Percentiles rank a stretch among this genome's conserved stretches.
These are phyloP conservation scores for Chlamydomonas reinhardtii DNA, from an alignment of 163 green algal species.

Conservation along the genomic window DNA sequence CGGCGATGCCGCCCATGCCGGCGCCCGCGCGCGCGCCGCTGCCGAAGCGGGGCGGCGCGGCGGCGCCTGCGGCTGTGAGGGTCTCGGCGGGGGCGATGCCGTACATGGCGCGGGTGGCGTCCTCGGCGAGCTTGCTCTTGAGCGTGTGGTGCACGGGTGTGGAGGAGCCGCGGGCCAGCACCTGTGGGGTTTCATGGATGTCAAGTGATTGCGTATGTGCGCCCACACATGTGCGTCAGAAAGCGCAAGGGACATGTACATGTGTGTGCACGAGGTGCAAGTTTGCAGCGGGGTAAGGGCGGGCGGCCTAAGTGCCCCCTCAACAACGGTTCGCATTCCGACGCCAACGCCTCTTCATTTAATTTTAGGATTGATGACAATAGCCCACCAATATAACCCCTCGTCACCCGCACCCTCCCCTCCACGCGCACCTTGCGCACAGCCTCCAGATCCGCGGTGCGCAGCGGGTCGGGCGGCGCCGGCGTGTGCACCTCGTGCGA, in stretches of 20 bases:
- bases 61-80: neutral
- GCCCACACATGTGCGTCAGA: neutral
- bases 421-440: slow-evolving; percentile 11
- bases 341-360: too few relatives aligned
- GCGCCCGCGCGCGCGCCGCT: neutral
- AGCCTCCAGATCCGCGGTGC: slow-evolving; percentile 14
- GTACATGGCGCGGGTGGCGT: slow-evolving; percentile 28
- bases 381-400: too few relatives aligned
- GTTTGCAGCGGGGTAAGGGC: too few relatives aligned
- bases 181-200: too few relatives aligned
- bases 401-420: too few relatives aligned
- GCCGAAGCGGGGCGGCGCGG: neutral
- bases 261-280: too few relatives aligned
- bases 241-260: neutral
- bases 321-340: too few relatives aligned
- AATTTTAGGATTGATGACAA: too few relatives aligned
- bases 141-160: slow-evolving; percentile 44
- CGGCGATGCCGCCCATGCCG: neutral
- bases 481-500: slow-evolving; percentile 40
- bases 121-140: slow-evolving; percentile 37
- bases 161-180: slow-evolving; percentile 13
- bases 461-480: neutral
- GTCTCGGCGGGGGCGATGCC: neutral
- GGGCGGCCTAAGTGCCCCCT: too few relatives aligned
- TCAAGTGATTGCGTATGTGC: too few relatives aligned